Conservation (phyloP, 176 grass and related monocot genomes). For the Miscanthus lutarioriparius region DNA sequence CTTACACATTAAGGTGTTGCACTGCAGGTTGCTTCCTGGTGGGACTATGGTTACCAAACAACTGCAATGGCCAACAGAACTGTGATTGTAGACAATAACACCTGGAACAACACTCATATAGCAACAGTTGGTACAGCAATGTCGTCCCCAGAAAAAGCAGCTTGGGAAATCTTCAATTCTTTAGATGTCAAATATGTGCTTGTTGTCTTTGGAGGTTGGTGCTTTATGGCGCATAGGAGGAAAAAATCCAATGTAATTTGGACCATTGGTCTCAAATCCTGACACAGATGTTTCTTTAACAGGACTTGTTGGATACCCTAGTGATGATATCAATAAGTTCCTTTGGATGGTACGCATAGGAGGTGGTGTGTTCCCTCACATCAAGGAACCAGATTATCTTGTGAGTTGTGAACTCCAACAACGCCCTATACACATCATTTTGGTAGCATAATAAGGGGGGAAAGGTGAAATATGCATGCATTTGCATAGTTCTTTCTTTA, state of each 20-base stretch:
- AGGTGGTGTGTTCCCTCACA: constrained; percentile 98
- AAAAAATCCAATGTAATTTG: background rate
- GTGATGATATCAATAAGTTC: constrained; percentile 99
- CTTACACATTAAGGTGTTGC: constrained; percentile 28
- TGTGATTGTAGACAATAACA: constrained; percentile 99
- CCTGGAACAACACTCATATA: constrained; percentile 99
- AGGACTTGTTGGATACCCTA: constrained; percentile 99
- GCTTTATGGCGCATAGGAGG: background rate
- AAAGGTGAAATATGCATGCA: background rate
- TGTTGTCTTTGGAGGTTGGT: constrained; percentile 97
- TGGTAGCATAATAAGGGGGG: constrained; percentile 5
- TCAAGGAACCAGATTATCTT: constrained; percentile 99
- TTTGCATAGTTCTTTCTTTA: background rate
- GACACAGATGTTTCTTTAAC: constrained; percentile 39
- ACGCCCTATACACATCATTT: constrained; percentile 7
- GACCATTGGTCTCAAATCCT: constrained; percentile 35
- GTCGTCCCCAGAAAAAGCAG: constrained; percentile 98
- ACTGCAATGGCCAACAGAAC: constrained; percentile 99
- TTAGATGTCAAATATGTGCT: constrained; percentile 99
- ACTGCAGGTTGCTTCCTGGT: constrained; percentile 95
- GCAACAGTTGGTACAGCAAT: constrained; percentile 99
- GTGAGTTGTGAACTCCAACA: constrained; percentile 55
- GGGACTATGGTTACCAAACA: constrained; percentile 99
- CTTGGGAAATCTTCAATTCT: constrained; percentile 98
- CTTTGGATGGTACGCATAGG: constrained; percentile 99